Evolutionary conservation across 108 stramenopile species (phyloP).

Genomic region (Cyclotella baltica): DNA sequence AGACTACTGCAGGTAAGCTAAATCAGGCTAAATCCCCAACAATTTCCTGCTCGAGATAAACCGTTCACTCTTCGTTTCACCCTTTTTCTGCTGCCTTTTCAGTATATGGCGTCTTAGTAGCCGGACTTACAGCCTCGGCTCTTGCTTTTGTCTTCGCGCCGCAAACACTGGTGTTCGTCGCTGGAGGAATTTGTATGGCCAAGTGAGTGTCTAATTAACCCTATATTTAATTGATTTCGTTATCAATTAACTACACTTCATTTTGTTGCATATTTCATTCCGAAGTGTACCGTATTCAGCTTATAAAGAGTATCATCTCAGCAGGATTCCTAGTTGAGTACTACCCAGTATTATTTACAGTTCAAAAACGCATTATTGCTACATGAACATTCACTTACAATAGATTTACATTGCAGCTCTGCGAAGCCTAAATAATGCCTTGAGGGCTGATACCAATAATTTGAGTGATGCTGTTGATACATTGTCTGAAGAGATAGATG

Average conservation of each 20-base stretch:
- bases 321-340: conserved; percentile 13
- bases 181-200: conserved; percentile 27
- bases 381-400: too few relatives aligned
- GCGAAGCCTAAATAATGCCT: conserved; percentile 28
- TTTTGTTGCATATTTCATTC: background rate
- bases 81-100: background rate
- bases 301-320: conserved; percentile 11
- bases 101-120: background rate
- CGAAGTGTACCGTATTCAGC: conserved; percentile 8
- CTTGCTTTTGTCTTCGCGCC: conserved; percentile 31
- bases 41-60: background rate
- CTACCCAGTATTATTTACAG: too few relatives aligned
- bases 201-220: too few relatives aligned
- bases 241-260: background rate
- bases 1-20: background rate
- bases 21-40: background rate
- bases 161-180: conserved; percentile 2
- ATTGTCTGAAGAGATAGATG: conserved; percentile 15
- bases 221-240: too few relatives aligned
- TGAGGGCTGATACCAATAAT: conserved; percentile 16
- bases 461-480: conserved; percentile 28
- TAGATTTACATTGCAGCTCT: conserved; percentile 18
- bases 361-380: too few relatives aligned
- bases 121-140: background rate
- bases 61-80: background rate